Evolutionary conservation across 495 filamentous ascomycete species (phyloP), one percentile per base, ranked within the genome.

Genomic region (Copromyces sp.): DNA sequence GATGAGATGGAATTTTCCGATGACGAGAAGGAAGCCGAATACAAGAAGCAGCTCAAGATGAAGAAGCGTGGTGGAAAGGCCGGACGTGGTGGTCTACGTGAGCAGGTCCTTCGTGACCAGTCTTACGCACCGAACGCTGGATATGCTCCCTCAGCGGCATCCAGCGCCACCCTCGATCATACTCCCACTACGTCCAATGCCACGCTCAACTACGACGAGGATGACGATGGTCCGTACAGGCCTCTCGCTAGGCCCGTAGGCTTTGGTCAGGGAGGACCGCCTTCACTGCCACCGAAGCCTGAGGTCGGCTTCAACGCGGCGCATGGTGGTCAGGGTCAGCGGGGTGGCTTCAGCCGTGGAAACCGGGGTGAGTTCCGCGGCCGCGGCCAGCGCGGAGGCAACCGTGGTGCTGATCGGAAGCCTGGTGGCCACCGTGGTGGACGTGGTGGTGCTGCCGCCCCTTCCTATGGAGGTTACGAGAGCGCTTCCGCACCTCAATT

Each of bases 1-100:
- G 90, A 94, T 17, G 94, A 98, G 78, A 86, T 93, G 40, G 95
- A 98, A 77, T 98, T 98, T 77, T 97, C 94, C 0, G 95, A 98
- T 75, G 95, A 99, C 74, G 95, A 98, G 82, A 91, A 91, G 29
- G 95, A 98, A 80, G 90, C 90, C 8, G 93, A 94, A 76, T 88
- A 93, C 78, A 96, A 91, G 83, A 83, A 84, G 69, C 76, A 82
- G 75, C 75, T 83, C 4, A 92, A 89, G 76, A 78, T 87, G 74
- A 92, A 92, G 81, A 90, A 79, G 86, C 86, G 86, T 80, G 79
- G 81, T 59, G 75, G 74, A 47, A 78, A 77, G 72, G 79, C 73
- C 69, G 80, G 73, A 71, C 83, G 75, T 73, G 77, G 77, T 17
- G 73, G 72, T 65, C 53, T 65, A 7, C 53, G 53, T 35, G 53